phyloP scores from a whole-genome alignment of 2,329 filamentous ascomycete species.

The Passalora sequoiae region DNA sequence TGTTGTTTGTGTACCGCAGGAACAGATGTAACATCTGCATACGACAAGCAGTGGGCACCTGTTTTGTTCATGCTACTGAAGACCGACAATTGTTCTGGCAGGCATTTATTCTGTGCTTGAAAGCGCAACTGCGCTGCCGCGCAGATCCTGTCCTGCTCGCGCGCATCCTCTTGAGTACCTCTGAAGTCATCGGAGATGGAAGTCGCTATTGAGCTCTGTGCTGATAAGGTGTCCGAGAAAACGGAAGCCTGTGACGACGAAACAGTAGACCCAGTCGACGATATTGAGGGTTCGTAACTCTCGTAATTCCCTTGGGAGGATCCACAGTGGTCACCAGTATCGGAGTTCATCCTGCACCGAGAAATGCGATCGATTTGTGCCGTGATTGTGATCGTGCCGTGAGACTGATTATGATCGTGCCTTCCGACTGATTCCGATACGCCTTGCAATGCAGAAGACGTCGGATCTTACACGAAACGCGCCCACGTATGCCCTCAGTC shows the following conservation, averaged over 20 bases:
- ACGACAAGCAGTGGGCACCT: conserved; percentile 23
- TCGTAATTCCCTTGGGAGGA: conserved; percentile 32
- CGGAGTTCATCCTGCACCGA: conserved; percentile 27
- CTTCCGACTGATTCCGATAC: conserved; percentile 20
- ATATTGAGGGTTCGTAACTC: conserved; percentile 54
- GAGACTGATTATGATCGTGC: conserved; percentile 22
- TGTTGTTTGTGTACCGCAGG: conserved; percentile 60
- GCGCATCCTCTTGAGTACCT: conserved; percentile 33
- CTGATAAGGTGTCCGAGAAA: conserved; percentile 60
- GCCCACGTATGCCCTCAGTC: conserved; percentile 24
- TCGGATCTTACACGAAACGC: conserved; percentile 12
- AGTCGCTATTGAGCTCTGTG: conserved; percentile 48
- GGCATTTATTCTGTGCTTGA: conserved; percentile 11
- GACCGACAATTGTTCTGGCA: conserved; percentile 8
- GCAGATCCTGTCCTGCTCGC: conserved; percentile 23
- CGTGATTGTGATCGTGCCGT: conserved; percentile 24
- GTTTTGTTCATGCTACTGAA: conserved; percentile 12
- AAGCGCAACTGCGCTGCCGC: conserved; percentile 20
- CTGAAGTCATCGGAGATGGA: conserved; percentile 59
- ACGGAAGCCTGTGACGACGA: conserved; percentile 72
- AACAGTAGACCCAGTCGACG: conserved; percentile 67
- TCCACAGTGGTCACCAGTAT: conserved; percentile 25
- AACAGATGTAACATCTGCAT: conserved; percentile 42
- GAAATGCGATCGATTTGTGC: conserved; percentile 23
- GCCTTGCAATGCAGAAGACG: conserved; percentile 32